Evolutionary conservation across 2,329 filamentous ascomycete genomes (phyloP), one percentile per base, ranked within the genome.

Genomic region (Dactylellina haptotyla): DNA sequence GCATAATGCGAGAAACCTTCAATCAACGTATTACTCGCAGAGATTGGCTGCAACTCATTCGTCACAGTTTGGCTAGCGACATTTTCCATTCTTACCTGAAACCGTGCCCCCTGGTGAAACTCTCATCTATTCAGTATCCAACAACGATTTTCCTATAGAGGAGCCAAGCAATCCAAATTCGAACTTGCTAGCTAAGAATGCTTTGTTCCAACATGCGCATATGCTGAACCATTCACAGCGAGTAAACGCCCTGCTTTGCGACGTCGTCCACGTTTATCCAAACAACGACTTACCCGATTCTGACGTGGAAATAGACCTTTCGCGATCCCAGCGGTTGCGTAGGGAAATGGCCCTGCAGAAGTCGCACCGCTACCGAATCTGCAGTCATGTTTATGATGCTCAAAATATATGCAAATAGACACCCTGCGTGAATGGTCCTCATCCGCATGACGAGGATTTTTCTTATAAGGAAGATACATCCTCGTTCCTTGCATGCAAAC

Each of bases 1-100:
- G 67, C 67, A 72, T 56, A 43, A 72, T 72, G 67, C 67, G 67
- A 72, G 67, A 59, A 72, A 65, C 67, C 67, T 65, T 72, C 67
- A 71, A 61, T 65, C 67, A 64, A 72, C 59, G 67, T 72, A 72
- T 65, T 72, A 61, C 67, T 51, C 48, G 59, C 67, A 72, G 59
- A 65, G 53, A 72, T 72, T 72, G 67, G 67, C 67, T 72, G 58
- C 59, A 53, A 50, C 51, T 41, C 51, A 54, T 45, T 59, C 25
- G 59, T 72, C 66, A 28, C 34, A 37, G 59, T 58, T 65, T 65
- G 53, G 53, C 32, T 59, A 61, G 51, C 58, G 46, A 64, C 59
- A 46, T 56, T 39, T 72, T 72, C 67, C 59, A 65, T 72, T 72
- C 67, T 72, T 57, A 65, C 67, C 59, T 65, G 59, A 72, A 72